Evolutionary conservation across 2,329 filamentous ascomycete genomes (phyloP).

Genomic region (Cryphonectria nitschkei): DNA sequence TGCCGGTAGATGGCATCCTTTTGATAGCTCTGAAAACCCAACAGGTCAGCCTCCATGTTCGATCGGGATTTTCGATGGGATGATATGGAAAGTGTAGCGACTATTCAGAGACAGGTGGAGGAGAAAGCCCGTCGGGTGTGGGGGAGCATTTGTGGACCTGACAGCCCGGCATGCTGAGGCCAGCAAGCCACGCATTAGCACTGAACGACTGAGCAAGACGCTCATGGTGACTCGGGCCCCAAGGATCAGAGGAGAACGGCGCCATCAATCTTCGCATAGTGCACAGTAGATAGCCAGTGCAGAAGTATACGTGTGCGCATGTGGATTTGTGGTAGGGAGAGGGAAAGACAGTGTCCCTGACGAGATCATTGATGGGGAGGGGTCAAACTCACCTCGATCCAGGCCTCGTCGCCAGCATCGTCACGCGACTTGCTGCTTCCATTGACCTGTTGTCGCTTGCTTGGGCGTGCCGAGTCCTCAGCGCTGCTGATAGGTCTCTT

Average conservation of each 20-base stretch:
- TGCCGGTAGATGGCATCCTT: conserved; percentile 97
- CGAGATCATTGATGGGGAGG: conserved; percentile 35
- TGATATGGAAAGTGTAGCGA: conserved; percentile 33
- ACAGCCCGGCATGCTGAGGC: conserved; percentile 45
- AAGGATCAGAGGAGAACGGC: conserved; percentile 26
- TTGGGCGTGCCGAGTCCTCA: conserved; percentile 84
- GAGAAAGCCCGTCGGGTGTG: conserved; percentile 27
- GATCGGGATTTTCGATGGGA: conserved; percentile 31
- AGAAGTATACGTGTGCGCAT: conserved; percentile 4
- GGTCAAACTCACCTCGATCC: conserved; percentile 67
- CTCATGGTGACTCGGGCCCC: conserved; percentile 32
- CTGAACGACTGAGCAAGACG: conserved; percentile 37
- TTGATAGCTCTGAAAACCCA: conserved; percentile 72
- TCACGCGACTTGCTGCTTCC: conserved; percentile 65
- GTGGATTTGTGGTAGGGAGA: background rate
- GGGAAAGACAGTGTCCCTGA: conserved; percentile 8
- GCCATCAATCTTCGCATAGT: background rate
- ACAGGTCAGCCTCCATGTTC: conserved; percentile 41
- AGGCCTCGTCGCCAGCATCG: conserved; percentile 62
- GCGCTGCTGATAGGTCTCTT: conserved; percentile 84
- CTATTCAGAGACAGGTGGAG: conserved; percentile 26
- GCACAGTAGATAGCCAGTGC: conserved; percentile 10
- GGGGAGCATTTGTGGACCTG: conserved; percentile 35
- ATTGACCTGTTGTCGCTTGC: conserved; percentile 91
- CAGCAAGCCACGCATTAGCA: conserved; percentile 52